These are phyloP conservation scores for Pythium guiyangense DNA, from an alignment of 352 stramenopile species.

Conservation along the genomic window DNA sequence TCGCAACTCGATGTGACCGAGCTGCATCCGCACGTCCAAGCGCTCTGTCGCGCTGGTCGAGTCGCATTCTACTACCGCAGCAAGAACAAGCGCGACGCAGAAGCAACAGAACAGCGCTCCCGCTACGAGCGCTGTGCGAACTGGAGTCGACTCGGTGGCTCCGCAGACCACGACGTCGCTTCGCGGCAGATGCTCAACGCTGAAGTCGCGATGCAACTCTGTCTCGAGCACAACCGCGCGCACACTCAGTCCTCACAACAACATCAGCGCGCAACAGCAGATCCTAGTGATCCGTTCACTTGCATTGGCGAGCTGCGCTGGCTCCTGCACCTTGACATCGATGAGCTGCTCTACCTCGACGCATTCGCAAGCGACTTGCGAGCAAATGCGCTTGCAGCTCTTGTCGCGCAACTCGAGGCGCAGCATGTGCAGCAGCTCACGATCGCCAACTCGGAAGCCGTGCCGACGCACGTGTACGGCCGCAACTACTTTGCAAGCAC, in stretches of 20 bases:
- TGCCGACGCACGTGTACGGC: conserved; percentile 12
- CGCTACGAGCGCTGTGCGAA: background rate
- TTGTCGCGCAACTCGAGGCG: conserved; percentile 1
- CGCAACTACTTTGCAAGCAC: conserved; percentile 25
- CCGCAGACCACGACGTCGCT: conserved; percentile 15
- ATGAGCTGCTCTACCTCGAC: conserved; percentile 33
- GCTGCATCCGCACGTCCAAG: conserved; percentile 14
- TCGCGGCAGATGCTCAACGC: conserved; percentile 34
- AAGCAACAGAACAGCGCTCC: background rate
- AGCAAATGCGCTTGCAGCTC: conserved; percentile 1
- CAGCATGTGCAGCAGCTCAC: conserved; percentile 26
- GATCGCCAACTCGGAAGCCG: conserved; percentile 32
- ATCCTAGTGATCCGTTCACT: background rate
- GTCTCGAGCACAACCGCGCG: conserved; percentile 9
- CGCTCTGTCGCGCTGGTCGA: conserved; percentile 7
- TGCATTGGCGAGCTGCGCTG: conserved; percentile 14
- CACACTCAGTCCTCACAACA: background rate
- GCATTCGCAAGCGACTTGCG: conserved; percentile 1
- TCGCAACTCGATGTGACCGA: conserved; percentile 11
- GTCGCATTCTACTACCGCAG: conserved; percentile 22
- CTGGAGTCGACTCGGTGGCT: conserved; percentile 3
- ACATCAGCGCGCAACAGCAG: no score
- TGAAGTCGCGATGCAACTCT: conserved; percentile 22
- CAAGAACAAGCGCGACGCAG: background rate
- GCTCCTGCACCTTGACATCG: conserved; percentile 35